Base-by-base conservation (phyloP, 192 early-diverging fungal species). In the Haplosporangium gracile region DNA sequence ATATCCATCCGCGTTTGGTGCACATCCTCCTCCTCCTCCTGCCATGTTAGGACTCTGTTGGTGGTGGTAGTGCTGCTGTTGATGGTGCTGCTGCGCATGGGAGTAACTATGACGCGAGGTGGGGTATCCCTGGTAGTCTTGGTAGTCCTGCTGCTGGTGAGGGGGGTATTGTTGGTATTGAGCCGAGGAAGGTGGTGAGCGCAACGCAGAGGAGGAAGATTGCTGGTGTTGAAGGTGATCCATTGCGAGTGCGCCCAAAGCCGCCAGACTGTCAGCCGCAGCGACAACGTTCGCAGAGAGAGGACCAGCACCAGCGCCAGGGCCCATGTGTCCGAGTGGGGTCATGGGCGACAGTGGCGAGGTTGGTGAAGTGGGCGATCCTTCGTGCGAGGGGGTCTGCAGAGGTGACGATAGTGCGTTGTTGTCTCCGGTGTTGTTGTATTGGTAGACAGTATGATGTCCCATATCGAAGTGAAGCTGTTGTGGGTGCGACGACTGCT, bases 321-420 rank as follows among this genome's bases (percentile, higher is more conserved):
- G n/a, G 60, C 60, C 60, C 29, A 65, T 32, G 15, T 29, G 60
- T 32, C 60, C 60, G 60, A 80, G 16, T 32, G 78, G 78, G 0
- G 71, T 74, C 57, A 72, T 45, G 40, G 78, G 78, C 20, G 78
- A 80, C 53, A 80, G 38, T 43, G 78, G 78, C 1, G 77, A 79
- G 18, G 49, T 40, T 7, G 78, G 78, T 22, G 78, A 80, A n/a
- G 70, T 73, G 42, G 78, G 78, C 34, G 78, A 80, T 55, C 57
- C n/a, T 39, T 73, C 71, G 32, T 72, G 70, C 34, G 70, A 24
- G 18, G 78, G 78, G 0, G 78, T 80, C 26, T 74, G 78, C 16
- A 80, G 68, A 0, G 78, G 78, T 22, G 78, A 80, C 7, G 53
- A 42, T 5, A 65, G 29, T 6, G 10, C 60, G 13, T 65, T 32